Conservation (phyloP, 305 asterid species). For the Fraxinus baroniana region DNA sequence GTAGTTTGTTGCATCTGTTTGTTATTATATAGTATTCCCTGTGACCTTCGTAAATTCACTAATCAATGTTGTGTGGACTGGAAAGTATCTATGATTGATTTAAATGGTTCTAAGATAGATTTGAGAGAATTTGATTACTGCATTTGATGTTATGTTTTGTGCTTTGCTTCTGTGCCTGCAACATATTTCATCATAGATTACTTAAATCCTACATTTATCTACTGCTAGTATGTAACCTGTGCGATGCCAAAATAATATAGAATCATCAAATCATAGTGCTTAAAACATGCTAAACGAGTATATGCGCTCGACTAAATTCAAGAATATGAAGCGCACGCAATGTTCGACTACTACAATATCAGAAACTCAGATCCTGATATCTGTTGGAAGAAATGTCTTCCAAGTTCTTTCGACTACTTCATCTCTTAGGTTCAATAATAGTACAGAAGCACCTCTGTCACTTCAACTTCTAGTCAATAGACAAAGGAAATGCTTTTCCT, state of each 20-base stretch:
- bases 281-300: slow-evolving; percentile 12
- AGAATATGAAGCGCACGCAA: neutral
- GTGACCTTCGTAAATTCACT: neutral
- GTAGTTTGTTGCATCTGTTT: neutral
- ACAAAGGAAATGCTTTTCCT: slow-evolving; percentile 72
- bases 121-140: neutral
- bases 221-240: neutral
- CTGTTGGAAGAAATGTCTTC: neutral
- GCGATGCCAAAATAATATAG: neutral
- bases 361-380: neutral
- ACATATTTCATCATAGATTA: neutral
- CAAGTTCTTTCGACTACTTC: slow-evolving; percentile 21
- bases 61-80: neutral
- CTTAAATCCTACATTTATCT: neutral
- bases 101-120: neutral
- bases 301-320: neutral
- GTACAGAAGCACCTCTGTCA: slow-evolving; percentile 18
- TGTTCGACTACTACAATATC: slow-evolving; percentile 1
- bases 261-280: slow-evolving; percentile 1
- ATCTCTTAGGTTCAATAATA: slow-evolving; percentile 16
- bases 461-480: slow-evolving; percentile 55
- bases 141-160: neutral
- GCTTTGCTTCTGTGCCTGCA: neutral
- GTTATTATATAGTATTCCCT: neutral
- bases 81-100: neutral